These are phyloP conservation scores for Lachnellula suecica DNA, from an alignment of 2,329 filamentous ascomycete species.

Conservation along the genomic window DNA sequence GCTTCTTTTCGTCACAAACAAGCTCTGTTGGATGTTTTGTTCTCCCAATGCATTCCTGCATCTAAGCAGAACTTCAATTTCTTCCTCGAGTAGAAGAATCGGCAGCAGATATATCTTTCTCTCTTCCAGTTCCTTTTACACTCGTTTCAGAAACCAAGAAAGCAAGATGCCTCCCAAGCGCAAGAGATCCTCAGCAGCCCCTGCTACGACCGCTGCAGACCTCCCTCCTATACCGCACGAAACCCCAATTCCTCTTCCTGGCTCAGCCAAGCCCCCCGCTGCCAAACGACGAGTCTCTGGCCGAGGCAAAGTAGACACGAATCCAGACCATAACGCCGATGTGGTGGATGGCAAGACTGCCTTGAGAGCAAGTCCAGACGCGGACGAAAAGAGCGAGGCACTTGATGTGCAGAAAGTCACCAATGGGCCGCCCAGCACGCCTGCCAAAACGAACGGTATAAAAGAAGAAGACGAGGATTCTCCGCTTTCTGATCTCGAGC, in stretches of 20 bases:
- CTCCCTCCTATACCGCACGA: background rate
- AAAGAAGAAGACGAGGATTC: conserved; percentile 22
- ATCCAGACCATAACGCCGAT: conserved; percentile 31
- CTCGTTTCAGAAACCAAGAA: background rate
- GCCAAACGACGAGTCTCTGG: conserved; percentile 22
- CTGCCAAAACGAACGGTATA: conserved; percentile 9
- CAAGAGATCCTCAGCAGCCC: conserved; percentile 26
- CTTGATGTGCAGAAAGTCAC: conserved; percentile 20
- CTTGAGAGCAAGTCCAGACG: conserved; percentile 31
- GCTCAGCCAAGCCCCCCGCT: conserved; percentile 11
- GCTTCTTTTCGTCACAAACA: background rate
- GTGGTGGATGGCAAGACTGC: conserved; percentile 31
- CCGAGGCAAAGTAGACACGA: conserved; percentile 26
- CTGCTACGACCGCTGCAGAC: background rate
- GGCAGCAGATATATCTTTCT: background rate
- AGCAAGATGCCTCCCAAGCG: conserved; percentile 29
- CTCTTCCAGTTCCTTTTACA: background rate
- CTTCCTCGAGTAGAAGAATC: background rate
- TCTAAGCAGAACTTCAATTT: conserved; percentile 7
- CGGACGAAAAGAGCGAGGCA: conserved; percentile 29
- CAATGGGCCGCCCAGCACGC: background rate
- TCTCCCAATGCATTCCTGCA: conserved; percentile 9
- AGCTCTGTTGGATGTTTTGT: conserved; percentile 11
- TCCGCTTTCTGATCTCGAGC: conserved; percentile 18
- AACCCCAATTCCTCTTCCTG: conserved; percentile 14